Base-by-base conservation (phyloP, 164 flowering plant species). In the Houttuynia cordata region DNA sequence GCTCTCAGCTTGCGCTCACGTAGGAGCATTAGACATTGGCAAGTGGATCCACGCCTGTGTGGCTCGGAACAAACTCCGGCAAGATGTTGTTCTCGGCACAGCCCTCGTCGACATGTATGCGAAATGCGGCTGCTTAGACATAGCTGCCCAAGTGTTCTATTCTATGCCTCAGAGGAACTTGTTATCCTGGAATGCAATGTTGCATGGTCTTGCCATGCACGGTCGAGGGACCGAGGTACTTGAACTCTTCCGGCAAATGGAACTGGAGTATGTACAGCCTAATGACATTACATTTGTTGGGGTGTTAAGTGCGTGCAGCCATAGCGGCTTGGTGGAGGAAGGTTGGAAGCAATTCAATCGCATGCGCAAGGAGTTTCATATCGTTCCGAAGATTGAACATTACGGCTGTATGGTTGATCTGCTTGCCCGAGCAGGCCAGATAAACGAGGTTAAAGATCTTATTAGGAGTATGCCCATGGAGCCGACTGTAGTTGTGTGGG, bases 61-160 rank as follows among this genome's bases (percentile, higher is more conserved):
- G 23, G 58, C 57, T 17, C 56, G 42, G 24, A 61, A 60, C 56
- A 68, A 68, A 22, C 37, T 62, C 0, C 57, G 34, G 22, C 21
- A 64, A 18, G 71, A 67, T 57, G 65, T 66, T 20, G 58, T 59
- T 52, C 62, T 73, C 56, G 72, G 67, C 47, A 65, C 75, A 24
- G 59, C 75, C 24, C 68, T 72, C 10, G 62, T 72, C 3, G 71
- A 72, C 65, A 72, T 72, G 75, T 72, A 72, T 72, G 69, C 75
- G 1, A 72, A 68, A 22, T 72, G 75, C 61, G 75, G 72, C 39
- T 65, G 67, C 58, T 65, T 73, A 10, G 65, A 63, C 53, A 47
- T 22, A 20, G 70, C 70, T 30, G 41, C 67, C 42, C 58, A 63
- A 56, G 55, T 67, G 20, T 71, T 71, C 25, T 21, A 59, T 30